Conservation (phyloP, 164 flowering plant genomes). For the Umbilicus rupestris region DNA sequence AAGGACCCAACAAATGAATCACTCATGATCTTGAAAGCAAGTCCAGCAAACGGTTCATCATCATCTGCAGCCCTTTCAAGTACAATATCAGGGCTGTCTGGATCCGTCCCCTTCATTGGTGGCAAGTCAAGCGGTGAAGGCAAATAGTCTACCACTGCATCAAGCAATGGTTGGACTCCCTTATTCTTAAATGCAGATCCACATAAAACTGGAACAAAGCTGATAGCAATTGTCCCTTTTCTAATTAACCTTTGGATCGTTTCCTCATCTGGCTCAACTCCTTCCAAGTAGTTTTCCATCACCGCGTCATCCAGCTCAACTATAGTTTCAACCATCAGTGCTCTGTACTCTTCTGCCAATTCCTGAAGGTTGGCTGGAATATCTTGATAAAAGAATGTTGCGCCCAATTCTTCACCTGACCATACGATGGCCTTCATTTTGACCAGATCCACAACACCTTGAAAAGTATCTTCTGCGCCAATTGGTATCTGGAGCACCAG, state of each 20-base stretch:
- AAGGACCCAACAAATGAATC: slow-evolving; percentile 91
- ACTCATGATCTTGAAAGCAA: slow-evolving; percentile 96
- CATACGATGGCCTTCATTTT: slow-evolving; percentile 80
- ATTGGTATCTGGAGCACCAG: slow-evolving; percentile 81
- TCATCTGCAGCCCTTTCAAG: slow-evolving; percentile 61
- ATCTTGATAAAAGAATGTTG: slow-evolving; percentile 66
- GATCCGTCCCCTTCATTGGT: slow-evolving; percentile 83
- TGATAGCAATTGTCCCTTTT: slow-evolving; percentile 61
- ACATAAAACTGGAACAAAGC: slow-evolving; percentile 84
- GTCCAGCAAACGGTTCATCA: slow-evolving; percentile 80
- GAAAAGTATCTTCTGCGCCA: slow-evolving; percentile 80
- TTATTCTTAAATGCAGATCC: slow-evolving; percentile 96
- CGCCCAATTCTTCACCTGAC: slow-evolving; percentile 97
- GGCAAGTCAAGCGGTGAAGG: slow-evolving; percentile 95
- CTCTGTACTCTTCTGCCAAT: slow-evolving; percentile 60
- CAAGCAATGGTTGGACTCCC: slow-evolving; percentile 91
- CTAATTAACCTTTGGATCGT: slow-evolving; percentile 69
- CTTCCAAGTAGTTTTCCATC: slow-evolving; percentile 86
- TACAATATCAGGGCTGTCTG: slow-evolving; percentile 65
- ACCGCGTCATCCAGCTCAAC: slow-evolving; percentile 77
- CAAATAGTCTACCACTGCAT: slow-evolving; percentile 82
- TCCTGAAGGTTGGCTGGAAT: slow-evolving; percentile 76
- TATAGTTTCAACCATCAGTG: slow-evolving; percentile 62
- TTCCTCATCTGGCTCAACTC: slow-evolving; percentile 79
- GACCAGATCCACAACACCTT: slow-evolving; percentile 82